Conservation (phyloP, 2,329 filamentous ascomycete genomes). For the Penicillium thymicola region DNA sequence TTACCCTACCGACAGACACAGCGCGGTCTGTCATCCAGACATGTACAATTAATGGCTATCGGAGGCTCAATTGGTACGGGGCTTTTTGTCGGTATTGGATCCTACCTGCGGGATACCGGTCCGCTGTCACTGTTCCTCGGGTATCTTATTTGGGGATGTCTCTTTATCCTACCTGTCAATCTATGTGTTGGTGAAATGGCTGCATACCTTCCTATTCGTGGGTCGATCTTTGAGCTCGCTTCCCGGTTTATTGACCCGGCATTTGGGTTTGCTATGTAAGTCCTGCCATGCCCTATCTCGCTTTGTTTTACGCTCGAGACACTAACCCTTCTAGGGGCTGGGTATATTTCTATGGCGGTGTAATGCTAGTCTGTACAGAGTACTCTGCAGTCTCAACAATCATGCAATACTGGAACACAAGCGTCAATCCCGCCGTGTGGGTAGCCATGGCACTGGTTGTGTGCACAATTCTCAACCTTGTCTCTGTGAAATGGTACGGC, state of each 20-base stretch:
- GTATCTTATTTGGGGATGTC: constrained; percentile 34
- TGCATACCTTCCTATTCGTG: constrained; percentile 41
- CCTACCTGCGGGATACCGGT: constrained; percentile 32
- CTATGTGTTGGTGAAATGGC: constrained; percentile 31
- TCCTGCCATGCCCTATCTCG: neutral
- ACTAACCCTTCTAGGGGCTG: constrained; percentile 29
- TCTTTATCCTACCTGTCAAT: constrained; percentile 34
- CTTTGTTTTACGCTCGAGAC: neutral
- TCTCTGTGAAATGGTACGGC: constrained; percentile 69
- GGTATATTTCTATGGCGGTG: constrained; percentile 48
- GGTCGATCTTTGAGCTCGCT: constrained; percentile 48
- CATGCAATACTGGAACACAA: constrained; percentile 46
- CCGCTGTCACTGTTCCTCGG: constrained; percentile 36
- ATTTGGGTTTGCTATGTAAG: constrained; percentile 40
- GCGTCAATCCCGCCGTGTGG: constrained; percentile 43
- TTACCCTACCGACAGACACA: constrained; percentile 22
- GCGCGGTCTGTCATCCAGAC: constrained; percentile 38
- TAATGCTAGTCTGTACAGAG: constrained; percentile 48
- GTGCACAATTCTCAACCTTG: constrained; percentile 59
- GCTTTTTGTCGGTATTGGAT: constrained; percentile 38
- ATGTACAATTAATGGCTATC: constrained; percentile 43
- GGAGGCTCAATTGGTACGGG: constrained; percentile 39
- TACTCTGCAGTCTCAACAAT: constrained; percentile 46
- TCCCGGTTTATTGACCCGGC: constrained; percentile 50
- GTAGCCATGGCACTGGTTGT: constrained; percentile 43